A percentile compares a stretch with the other conserved stretches of the same genome.
These are phyloP conservation scores for Heteromeles arbutifolia DNA, from an alignment of 306 rosid genomes.

Conservation along the genomic window DNA sequence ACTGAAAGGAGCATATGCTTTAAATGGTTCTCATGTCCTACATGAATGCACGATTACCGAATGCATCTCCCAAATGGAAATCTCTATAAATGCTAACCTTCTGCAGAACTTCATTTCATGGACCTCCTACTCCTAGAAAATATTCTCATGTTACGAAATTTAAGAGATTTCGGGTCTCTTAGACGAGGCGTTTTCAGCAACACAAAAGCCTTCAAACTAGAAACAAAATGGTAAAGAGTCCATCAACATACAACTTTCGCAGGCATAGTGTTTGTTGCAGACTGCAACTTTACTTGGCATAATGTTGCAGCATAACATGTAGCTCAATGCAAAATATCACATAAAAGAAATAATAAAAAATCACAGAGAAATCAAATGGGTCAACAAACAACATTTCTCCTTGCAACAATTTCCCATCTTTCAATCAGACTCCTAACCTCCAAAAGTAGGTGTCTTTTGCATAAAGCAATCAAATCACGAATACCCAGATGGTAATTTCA, in stretches of 20 bases:
- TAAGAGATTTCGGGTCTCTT: background rate
- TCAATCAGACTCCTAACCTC: background rate
- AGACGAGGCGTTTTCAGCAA: background rate
- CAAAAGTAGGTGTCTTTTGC: background rate
- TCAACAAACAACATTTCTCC: too few species aligned
- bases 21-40: too few species aligned
- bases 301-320: background rate
- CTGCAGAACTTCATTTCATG: background rate
- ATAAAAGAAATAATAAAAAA: background rate
- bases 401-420: background rate
- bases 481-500: constrained; percentile 3
- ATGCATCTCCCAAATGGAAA: background rate
- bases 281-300: too few species aligned
- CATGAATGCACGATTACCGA: background rate
- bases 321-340: background rate
- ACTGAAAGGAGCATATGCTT: background rate
- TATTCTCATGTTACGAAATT: background rate
- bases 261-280: background rate
- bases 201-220: background rate
- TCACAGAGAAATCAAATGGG: background rate
- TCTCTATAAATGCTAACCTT: background rate
- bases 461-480: background rate
- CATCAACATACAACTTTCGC: background rate
- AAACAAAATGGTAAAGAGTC: background rate
- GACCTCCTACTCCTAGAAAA: background rate